These are phyloP conservation scores for Saturnispora zaruensis DNA, from an alignment of 805 yeast species.

Conservation along the genomic window DNA sequence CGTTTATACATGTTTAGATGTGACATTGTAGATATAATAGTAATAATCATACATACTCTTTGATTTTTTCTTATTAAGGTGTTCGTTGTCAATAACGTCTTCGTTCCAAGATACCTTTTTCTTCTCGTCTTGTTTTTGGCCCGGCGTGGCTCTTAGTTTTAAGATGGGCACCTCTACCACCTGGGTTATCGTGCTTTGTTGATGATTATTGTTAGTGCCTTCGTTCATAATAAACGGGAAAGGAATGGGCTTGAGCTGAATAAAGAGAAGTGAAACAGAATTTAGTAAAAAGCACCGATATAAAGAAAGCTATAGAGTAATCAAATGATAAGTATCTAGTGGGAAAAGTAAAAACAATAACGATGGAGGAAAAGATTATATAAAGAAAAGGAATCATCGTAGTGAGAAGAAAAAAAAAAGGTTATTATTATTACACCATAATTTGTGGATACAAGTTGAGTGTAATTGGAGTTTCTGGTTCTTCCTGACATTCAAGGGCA, in stretches of 20 bases:
- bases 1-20: not conserved
- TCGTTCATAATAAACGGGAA: not conserved
- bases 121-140: conserved; percentile 17
- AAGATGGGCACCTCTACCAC: conserved; percentile 17
- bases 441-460: not conserved
- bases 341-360: not conserved
- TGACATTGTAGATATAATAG: not conserved
- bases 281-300: not conserved
- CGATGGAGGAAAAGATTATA: not conserved
- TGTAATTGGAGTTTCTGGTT: not conserved
- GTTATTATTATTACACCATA: not conserved
- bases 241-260: not conserved
- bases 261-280: not conserved
- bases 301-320: not conserved
- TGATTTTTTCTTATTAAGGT: conserved; percentile 79
- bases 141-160: conserved; percentile 12
- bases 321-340: not conserved
- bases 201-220: not conserved
- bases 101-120: conserved; percentile 75
- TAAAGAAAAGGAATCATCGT: not conserved
- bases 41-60: conserved; percentile 42
- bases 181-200: conserved; percentile 5
- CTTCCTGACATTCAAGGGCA: not conserved
- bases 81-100: conserved; percentile 83
- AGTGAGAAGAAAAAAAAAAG: not conserved